Conservation (phyloP, 176 grass and related monocot genomes). For the Saccharum spontaneum region DNA sequence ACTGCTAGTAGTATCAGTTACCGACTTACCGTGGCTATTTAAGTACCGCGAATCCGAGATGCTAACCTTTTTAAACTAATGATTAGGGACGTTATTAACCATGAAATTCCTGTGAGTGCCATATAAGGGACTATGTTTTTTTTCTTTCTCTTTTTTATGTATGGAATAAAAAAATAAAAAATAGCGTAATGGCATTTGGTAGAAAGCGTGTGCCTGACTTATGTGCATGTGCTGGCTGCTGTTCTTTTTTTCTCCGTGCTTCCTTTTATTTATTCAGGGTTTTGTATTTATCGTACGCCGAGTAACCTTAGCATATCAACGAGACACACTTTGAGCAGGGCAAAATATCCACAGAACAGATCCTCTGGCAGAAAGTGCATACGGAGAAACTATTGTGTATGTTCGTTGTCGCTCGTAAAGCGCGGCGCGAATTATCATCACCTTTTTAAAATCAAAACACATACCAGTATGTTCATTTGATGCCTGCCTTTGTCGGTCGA, state of each 20-base stretch:
- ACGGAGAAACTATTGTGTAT: slow-evolving; percentile 21
- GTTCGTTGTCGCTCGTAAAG: slow-evolving; percentile 39
- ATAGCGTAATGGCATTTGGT: slow-evolving; percentile 7
- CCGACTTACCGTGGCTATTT: not conserved
- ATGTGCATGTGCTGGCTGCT: slow-evolving; percentile 28
- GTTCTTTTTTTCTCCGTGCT: not conserved
- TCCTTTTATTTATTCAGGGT: not conserved
- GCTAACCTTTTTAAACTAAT: not conserved
- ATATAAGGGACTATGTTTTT: not conserved
- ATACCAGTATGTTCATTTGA: slow-evolving; percentile 20
- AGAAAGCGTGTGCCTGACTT: slow-evolving; percentile 11
- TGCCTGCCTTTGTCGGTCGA: slow-evolving; percentile 27
- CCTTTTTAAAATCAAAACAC: slow-evolving; percentile 33
- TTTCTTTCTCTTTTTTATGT: not conserved
- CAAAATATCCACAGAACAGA: slow-evolving; percentile 47
- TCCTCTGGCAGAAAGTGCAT: slow-evolving; percentile 49
- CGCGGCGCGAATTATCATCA: slow-evolving; percentile 29
- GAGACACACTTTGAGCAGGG: slow-evolving; percentile 18
- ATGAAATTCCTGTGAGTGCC: not conserved
- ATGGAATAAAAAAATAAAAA: not conserved
- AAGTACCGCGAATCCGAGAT: not conserved
- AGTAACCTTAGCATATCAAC: slow-evolving; percentile 30
- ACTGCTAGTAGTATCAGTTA: not conserved
- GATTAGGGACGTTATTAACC: not conserved
- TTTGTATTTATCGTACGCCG: slow-evolving; percentile 19